Conservation (phyloP, 306 rosid species). For the Dryas drummondii region DNA sequence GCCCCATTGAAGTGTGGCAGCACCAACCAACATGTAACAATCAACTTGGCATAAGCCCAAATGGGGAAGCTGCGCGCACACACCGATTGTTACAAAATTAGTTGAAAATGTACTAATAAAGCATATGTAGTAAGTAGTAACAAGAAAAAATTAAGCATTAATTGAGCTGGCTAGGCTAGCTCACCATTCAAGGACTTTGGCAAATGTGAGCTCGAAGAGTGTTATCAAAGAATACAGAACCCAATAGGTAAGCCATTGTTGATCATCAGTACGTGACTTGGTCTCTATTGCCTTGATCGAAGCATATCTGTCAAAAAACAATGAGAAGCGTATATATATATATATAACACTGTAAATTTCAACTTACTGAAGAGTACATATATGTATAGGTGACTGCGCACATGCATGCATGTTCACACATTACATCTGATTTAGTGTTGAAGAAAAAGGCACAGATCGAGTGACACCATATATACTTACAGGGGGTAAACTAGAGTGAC, state of each 20-base stretch:
- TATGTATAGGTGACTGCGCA: not conserved
- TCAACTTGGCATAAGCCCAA: conserved; percentile 86
- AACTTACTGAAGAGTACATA: not conserved
- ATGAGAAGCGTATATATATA: not conserved
- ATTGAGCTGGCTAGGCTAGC: not conserved
- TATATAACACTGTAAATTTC: not conserved
- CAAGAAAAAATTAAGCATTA: no score
- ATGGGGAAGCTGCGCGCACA: conserved; percentile 54
- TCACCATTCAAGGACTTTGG: conserved; percentile 78
- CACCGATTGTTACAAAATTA: no score
- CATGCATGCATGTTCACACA: not conserved
- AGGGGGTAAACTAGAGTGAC: conserved; percentile 82
- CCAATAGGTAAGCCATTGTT: conserved; percentile 99
- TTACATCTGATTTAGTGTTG: not conserved
- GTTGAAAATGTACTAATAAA: no score
- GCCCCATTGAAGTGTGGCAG: conserved; percentile 93
- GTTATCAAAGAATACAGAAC: conserved; percentile 84
- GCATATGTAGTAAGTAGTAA: no score
- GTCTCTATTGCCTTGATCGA: conserved; percentile 89
- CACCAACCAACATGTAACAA: conserved; percentile 81
- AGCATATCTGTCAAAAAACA: conserved; percentile 51
- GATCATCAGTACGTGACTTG: conserved; percentile 66
- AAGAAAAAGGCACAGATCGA: conserved; percentile 9
- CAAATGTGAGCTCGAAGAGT: conserved; percentile 89
- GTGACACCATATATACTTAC: conserved; percentile 43